Evolutionary conservation across 2,329 filamentous ascomycete species (phyloP), one percentile per base, ranked within the genome.

Genomic region (Drechmeria coniospora): DNA sequence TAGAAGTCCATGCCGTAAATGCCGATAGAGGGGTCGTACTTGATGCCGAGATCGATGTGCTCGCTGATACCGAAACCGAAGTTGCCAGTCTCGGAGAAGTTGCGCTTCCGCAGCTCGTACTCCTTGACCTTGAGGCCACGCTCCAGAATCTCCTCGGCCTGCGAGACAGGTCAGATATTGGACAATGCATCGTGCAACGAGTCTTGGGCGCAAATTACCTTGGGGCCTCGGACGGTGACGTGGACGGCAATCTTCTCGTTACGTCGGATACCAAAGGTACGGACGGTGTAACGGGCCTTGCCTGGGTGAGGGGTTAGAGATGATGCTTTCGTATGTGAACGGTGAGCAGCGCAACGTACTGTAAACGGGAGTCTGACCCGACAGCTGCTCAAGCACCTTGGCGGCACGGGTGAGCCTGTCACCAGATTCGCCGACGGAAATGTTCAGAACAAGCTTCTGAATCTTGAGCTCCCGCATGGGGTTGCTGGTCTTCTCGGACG

Each of bases 1-100:
- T 94, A 98, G 70, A 98, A 98, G 70, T 98, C 90, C 90, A 98
- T 98, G 61, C 90, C 86, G 74, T 93, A 94, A 63, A 94, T 94
- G 77, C 86, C 86, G 50, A 94, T 94, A 42, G 74, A 79, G 43
- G 86, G 86, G 69, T 94, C 86, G 72, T 94, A 94, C 79, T 98
- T 98, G 82, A 98, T 98, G 56, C 90, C 90, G 54, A 98, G 74
- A 75, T 98, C 90, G 66, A 98, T 98, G 80, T 98, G 90, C 72
- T 98, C 90, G 69, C 74, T 84, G 73, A 98, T 98, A 72, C 90
- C 90, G 75, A 98, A 98, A 50, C 90, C 90, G 61, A 98, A 98
- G 80, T 94, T 93, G 61, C 90, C 90, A 46, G 87, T 95, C 76
- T 93, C 83, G 58, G 79, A 87, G 80, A 98, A 98, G 82, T 98